Conservation (phyloP, 768 basidiomycete species). For the Gelatoporia subvermispora region DNA sequence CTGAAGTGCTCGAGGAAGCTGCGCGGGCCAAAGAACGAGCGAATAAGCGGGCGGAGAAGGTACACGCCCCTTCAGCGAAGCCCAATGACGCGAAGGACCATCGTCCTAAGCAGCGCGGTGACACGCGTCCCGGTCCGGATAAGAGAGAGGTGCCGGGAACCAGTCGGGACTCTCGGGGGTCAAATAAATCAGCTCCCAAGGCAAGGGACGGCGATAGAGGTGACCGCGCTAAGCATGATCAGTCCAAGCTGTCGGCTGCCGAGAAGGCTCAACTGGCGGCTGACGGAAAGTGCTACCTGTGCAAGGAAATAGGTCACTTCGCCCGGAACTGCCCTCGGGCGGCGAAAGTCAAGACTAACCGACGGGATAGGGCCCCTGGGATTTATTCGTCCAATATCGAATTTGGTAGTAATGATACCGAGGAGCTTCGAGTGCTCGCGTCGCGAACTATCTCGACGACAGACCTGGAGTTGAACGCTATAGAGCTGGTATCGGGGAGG, state of each 20-base stretch:
- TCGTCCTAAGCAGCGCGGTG: too few relatives aligned
- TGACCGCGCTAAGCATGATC: neutral
- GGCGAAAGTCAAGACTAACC: neutral
- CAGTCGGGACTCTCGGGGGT: too few relatives aligned
- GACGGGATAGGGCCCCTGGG: neutral
- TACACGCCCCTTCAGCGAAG: too few relatives aligned
- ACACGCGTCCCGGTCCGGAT: too few relatives aligned
- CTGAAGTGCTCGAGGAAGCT: too few relatives aligned
- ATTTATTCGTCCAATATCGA: conserved; percentile 1
- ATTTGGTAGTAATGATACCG: neutral
- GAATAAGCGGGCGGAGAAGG: too few relatives aligned
- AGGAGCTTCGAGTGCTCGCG: neutral
- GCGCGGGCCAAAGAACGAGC: too few relatives aligned
- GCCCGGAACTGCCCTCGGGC: neutral
- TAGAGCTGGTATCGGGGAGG: too few relatives aligned
- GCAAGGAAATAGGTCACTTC: conserved; percentile 3
- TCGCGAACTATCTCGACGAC: too few relatives aligned
- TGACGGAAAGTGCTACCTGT: conserved; percentile 3
- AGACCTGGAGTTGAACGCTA: too few relatives aligned
- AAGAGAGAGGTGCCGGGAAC: too few relatives aligned
- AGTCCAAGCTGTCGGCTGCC: neutral
- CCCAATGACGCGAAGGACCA: too few relatives aligned
- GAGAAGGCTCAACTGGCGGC: neutral
- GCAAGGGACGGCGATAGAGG: neutral
- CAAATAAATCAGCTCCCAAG: neutral